Evolutionary conservation across 2,329 filamentous ascomycete species (phyloP), one percentile per base, ranked within the genome.

Genomic region (Colletotrichum noveboracense): DNA sequence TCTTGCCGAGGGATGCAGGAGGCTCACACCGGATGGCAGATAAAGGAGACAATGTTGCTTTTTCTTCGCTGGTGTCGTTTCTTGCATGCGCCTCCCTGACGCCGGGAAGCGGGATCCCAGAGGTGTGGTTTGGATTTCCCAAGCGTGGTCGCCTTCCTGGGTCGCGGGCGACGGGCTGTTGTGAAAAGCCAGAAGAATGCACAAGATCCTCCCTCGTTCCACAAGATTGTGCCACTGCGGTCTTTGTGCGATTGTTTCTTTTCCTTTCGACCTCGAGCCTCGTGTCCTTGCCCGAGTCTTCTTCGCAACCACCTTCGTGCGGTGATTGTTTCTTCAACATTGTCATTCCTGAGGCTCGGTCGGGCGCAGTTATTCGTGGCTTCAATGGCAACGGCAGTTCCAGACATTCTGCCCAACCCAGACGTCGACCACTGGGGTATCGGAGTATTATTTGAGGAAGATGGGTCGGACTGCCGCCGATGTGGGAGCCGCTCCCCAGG

Each of bases 1-100:
- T 76, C 74, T 69, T 69, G 58, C 58, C 65, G 34, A 64, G 70
- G 70, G 66, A 58, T 74, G 70, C 64, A 76, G 70, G 58, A 68
- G 24, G 30, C 43, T 60, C 32, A 55, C 26, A 62, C 70, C 12
- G 70, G 43, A 69, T 65, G 65, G 65, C 48, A 32, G 36, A 65
- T 76, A 55, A 69, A 69, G 56, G 58, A 65, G 26, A 32, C 32
- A 52, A 24, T 36, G 13, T 74, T 66, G 64, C 48, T 64, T 48
- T 70, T 62, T 66, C 26, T 16, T 66, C n/a, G 14, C 12, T 66
- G 52, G 66, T 48, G 67, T 34, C 18, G 26, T 32, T 62, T 32
- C 36, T 55, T 62, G 28, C 62, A 56, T 64, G 32, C 26, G 32
- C 58, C 61, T 48, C 60, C 71, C 67, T 74, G 58, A 36, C 48